These are phyloP conservation scores for Phialophora verrucosa DNA, from an alignment of 2,329 filamentous ascomycete genomes.

Conservation along the genomic window DNA sequence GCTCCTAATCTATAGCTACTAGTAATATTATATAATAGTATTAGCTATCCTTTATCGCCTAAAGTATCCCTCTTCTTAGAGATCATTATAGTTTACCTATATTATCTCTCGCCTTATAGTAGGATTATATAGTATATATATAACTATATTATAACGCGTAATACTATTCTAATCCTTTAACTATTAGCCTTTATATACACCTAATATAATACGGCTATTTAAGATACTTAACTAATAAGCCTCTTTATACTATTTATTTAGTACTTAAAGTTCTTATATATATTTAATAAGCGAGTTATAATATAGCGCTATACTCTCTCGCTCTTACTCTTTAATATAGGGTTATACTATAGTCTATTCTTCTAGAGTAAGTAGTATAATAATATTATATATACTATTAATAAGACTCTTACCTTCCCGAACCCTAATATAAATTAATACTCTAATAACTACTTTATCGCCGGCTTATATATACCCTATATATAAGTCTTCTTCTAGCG, in stretches of 20 bases:
- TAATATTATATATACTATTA: too few relatives aligned
- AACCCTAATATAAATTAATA: neutral
- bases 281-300: neutral
- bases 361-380: neutral
- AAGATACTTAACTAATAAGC: neutral
- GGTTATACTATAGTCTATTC: too few relatives aligned
- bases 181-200: neutral
- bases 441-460: neutral
- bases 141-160: neutral
- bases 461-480: neutral
- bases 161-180: neutral
- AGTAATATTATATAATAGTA: neutral
- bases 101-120: neutral
- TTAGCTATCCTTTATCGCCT: neutral
- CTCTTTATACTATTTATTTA: constrained; percentile 1
- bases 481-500: neutral
- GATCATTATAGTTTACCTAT: neutral
- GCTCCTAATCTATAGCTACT: neutral
- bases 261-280: neutral
- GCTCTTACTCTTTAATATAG: neutral
- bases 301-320: neutral
- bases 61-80: neutral
- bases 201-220: neutral
- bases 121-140: neutral
- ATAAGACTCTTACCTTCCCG: neutral